These are phyloP conservation scores for Nannizziopsis arthrosporioides DNA, from an alignment of 2,329 filamentous ascomycete genomes.

Conservation along the genomic window DNA sequence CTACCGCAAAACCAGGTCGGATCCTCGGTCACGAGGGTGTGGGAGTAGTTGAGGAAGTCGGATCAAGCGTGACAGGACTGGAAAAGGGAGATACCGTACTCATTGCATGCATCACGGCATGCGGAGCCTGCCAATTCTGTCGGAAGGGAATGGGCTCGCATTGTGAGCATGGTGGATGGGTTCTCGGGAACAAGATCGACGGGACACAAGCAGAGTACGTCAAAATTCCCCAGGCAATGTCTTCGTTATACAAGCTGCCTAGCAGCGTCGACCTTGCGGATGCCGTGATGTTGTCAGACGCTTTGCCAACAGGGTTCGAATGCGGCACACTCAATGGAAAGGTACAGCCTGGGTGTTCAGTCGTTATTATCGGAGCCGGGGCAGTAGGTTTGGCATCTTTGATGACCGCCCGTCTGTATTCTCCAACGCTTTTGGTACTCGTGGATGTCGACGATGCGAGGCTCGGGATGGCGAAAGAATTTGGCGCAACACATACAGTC, in stretches of 20 bases:
- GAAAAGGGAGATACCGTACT: constrained; percentile 43
- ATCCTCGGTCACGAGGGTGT: constrained; percentile 46
- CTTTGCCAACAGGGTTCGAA: constrained; percentile 47
- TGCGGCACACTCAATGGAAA: constrained; percentile 41
- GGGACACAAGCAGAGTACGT: constrained; percentile 49
- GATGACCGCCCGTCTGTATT: constrained; percentile 45
- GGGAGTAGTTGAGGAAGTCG: constrained; percentile 38
- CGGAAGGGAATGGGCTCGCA: constrained; percentile 40
- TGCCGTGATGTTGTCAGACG: constrained; percentile 44
- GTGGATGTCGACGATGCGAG: constrained; percentile 42
- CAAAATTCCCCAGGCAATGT: constrained; percentile 41
- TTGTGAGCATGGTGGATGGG: constrained; percentile 39
- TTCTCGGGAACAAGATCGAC: constrained; percentile 37
- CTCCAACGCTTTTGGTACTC: constrained; percentile 41
- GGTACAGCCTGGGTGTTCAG: constrained; percentile 41
- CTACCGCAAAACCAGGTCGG: constrained; percentile 36
- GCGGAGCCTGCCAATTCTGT: constrained; percentile 34
- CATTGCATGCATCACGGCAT: constrained; percentile 42
- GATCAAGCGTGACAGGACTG: constrained; percentile 37
- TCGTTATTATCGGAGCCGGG: constrained; percentile 46
- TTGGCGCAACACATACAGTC: constrained; percentile 41
- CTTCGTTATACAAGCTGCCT: constrained; percentile 39
- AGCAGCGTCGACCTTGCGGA: constrained; percentile 32
- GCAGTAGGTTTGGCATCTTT: constrained; percentile 37
- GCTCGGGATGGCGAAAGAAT: constrained; percentile 36